Conservation (phyloP, 1,284 basidiomycete genomes). For the Phellopilus nigrolimitatus region DNA sequence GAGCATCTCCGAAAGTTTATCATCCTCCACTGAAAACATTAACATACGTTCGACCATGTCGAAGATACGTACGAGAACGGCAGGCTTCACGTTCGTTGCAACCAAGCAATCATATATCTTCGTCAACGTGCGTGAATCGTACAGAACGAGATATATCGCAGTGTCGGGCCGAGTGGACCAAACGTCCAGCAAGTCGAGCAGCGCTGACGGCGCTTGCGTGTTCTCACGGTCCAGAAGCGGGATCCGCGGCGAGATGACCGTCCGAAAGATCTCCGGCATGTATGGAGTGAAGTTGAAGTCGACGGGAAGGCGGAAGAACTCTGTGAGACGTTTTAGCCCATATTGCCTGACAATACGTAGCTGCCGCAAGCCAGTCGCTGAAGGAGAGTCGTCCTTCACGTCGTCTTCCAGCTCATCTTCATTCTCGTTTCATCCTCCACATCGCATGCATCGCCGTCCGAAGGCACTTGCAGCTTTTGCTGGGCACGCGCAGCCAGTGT, state of each 20-base stretch:
- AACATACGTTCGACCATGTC: slow-evolving; percentile 83
- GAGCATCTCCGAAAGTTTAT: slow-evolving; percentile 47
- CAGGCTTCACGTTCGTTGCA: slow-evolving; percentile 82
- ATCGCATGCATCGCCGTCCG: slow-evolving; percentile 33
- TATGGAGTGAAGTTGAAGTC: slow-evolving; percentile 76
- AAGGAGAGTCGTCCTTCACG: slow-evolving; percentile 29
- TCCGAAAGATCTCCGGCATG: slow-evolving; percentile 61
- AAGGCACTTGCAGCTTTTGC: slow-evolving; percentile 26
- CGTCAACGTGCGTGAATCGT: slow-evolving; percentile 67
- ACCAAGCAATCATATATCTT: slow-evolving; percentile 81
- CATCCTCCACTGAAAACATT: slow-evolving; percentile 47
- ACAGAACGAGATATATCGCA: slow-evolving; percentile 60
- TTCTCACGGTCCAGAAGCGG: slow-evolving; percentile 77
- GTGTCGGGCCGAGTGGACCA: slow-evolving; percentile 69
- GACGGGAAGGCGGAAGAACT: slow-evolving; percentile 77
- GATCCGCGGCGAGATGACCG: slow-evolving; percentile 83
- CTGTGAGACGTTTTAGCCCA: slow-evolving; percentile 81
- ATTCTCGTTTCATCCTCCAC: slow-evolving; percentile 32
- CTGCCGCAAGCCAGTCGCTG: slow-evolving; percentile 18
- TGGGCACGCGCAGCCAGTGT: slow-evolving; percentile 67
- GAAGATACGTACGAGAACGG: slow-evolving; percentile 77
- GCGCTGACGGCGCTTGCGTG: slow-evolving; percentile 86
- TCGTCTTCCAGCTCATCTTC: slow-evolving; percentile 32
- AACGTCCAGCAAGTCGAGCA: slow-evolving; percentile 81
- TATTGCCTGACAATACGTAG: slow-evolving; percentile 71